phyloP scores from a whole-genome alignment of 2,329 filamentous ascomycete genomes.

The Aspergillus piperis region DNA sequence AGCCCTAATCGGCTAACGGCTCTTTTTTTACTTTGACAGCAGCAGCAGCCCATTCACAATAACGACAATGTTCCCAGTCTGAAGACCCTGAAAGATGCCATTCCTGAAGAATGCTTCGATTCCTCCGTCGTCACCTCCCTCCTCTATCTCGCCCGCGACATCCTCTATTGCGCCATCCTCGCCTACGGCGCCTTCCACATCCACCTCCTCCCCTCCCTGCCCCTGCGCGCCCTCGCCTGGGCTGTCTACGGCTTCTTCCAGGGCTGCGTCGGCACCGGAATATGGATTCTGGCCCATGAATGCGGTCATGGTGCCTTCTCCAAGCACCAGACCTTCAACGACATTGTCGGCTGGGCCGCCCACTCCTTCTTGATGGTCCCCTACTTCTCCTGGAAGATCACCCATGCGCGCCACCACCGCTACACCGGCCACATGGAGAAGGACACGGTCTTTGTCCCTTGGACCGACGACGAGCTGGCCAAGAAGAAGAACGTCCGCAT shows the following conservation, averaged over 20 bases:
- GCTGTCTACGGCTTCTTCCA: slow-evolving; percentile 63
- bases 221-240: slow-evolving; percentile 55
- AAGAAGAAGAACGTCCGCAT: slow-evolving; percentile 48
- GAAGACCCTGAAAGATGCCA: slow-evolving; percentile 46
- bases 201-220: slow-evolving; percentile 49
- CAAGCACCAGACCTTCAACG: slow-evolving; percentile 58
- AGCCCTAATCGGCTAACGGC: not conserved
- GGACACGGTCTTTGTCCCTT: slow-evolving; percentile 66
- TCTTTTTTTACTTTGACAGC: not conserved
- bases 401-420: slow-evolving; percentile 69
- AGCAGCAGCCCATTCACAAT: not conserved
- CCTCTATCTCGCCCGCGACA: slow-evolving; percentile 60
- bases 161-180: slow-evolving; percentile 52
- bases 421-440: slow-evolving; percentile 68
- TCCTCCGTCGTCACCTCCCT: slow-evolving; percentile 55
- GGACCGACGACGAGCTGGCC: slow-evolving; percentile 39
- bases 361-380: slow-evolving; percentile 68
- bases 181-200: slow-evolving; percentile 58
- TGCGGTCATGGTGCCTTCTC: slow-evolving; percentile 71
- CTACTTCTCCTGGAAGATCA: slow-evolving; percentile 73
- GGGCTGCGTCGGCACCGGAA: slow-evolving; percentile 66
- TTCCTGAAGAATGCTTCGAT: slow-evolving; percentile 64
- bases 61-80: slow-evolving; percentile 18
- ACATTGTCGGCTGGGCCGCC: slow-evolving; percentile 63
- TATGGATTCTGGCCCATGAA: slow-evolving; percentile 73